Conservation (phyloP, 306 rosid genomes). For the Abrus precatorius region DNA sequence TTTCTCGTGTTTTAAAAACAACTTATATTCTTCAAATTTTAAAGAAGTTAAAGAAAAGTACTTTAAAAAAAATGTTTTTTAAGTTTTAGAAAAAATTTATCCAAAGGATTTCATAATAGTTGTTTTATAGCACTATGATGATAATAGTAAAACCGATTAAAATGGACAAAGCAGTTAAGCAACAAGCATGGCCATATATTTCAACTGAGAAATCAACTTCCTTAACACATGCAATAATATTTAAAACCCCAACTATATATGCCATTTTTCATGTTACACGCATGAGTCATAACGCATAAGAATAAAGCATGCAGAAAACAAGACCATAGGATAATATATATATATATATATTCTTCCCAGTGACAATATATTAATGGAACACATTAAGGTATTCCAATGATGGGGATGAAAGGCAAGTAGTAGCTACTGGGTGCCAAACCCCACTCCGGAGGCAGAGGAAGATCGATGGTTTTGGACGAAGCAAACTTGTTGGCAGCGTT, state of each 20-base stretch:
- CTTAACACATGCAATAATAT: slow-evolving; percentile 25
- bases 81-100: too few relatives aligned
- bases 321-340: not conserved
- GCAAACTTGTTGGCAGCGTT: slow-evolving; percentile 41
- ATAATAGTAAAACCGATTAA: not conserved
- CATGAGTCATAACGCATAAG: slow-evolving; percentile 1
- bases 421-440: slow-evolving; percentile 86
- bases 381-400: slow-evolving; percentile 87
- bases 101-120: too few relatives aligned
- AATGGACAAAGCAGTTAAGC: not conserved
- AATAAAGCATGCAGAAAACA: not conserved
- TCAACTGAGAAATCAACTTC: slow-evolving; percentile 1
- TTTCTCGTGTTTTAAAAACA: too few relatives aligned
- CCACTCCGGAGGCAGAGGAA: slow-evolving; percentile 85
- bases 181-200: not conserved
- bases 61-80: too few relatives aligned
- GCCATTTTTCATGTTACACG: slow-evolving; percentile 25
- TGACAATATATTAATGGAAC: not conserved
- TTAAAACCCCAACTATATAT: not conserved
- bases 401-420: slow-evolving; percentile 81
- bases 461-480: slow-evolving; percentile 71
- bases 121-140: not conserved
- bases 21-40: too few relatives aligned
- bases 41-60: too few relatives aligned
- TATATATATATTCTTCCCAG: not conserved